A percentile compares a stretch with the other conserved stretches of the same genome.
phyloP scores from a whole-genome alignment of 1,284 basidiomycete genomes.

The Vanrija sp. region DNA sequence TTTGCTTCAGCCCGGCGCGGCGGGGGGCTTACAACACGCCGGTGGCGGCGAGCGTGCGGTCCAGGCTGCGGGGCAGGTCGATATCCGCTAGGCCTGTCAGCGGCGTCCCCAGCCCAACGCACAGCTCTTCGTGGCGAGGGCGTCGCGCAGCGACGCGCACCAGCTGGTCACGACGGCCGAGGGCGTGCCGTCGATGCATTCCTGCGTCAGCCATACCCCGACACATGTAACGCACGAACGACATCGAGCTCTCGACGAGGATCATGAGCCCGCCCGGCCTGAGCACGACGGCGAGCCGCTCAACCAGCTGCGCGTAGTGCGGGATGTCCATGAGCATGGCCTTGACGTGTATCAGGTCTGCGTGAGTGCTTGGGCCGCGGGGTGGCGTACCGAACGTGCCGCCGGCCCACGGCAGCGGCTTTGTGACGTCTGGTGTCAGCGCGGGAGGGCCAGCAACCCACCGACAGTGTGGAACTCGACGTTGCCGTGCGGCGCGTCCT shows the following conservation, averaged over 20 bases:
- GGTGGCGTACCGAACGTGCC: conserved; percentile 20
- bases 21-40: conserved; percentile 35
- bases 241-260: conserved; percentile 36
- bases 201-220: conserved; percentile 6
- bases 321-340: conserved; percentile 31
- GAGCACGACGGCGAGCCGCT: conserved; percentile 34
- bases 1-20: background rate
- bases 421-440: conserved; percentile 24
- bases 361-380: background rate
- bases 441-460: conserved; percentile 5
- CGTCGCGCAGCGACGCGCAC: conserved; percentile 26
- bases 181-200: conserved; percentile 6
- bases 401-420: conserved; percentile 27
- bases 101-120: background rate
- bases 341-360: conserved; percentile 47
- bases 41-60: conserved; percentile 15
- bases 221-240: conserved; percentile 26
- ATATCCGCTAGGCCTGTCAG: conserved; percentile 21
- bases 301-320: conserved; percentile 31
- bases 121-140: conserved; percentile 22
- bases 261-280: conserved; percentile 39
- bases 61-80: conserved; percentile 19
- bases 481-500: conserved; percentile 27
- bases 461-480: conserved; percentile 37
- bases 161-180: conserved; percentile 12